A percentile compares a stretch with the other conserved stretches of the same genome.
Conservation (phyloP, 257 asterid species). For the Nemophila menziesii region DNA sequence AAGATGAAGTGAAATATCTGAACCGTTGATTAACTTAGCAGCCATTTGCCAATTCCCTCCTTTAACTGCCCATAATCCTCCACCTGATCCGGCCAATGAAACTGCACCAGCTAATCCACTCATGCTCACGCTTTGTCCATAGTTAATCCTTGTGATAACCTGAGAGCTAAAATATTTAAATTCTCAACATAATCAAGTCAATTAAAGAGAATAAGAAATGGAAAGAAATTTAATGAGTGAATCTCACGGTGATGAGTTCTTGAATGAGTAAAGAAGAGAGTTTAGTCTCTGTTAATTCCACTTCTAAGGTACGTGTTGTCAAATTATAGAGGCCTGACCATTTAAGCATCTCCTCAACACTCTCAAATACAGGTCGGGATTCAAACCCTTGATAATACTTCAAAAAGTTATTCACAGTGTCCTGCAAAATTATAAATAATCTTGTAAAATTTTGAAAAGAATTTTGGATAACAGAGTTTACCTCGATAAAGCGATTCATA, state of each 20-base stretch:
- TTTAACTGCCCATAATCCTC: conserved; percentile 81
- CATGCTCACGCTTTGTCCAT: conserved; percentile 83
- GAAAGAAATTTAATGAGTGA: conserved; percentile 2
- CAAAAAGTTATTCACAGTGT: conserved; percentile 36
- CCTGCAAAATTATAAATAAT: conserved; percentile 20
- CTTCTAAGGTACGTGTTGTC: conserved; percentile 44
- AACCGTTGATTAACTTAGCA: conserved; percentile 58
- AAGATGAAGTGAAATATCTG: conserved; percentile 61
- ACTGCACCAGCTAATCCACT: conserved; percentile 97
- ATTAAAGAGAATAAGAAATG: conserved; percentile 4
- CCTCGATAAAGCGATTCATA: conserved; percentile 68
- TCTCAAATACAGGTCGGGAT: conserved; percentile 67
- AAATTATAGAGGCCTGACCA: conserved; percentile 83
- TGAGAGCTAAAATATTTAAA: conserved; percentile 11
- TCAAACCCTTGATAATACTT: conserved; percentile 59
- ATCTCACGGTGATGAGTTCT: conserved; percentile 80
- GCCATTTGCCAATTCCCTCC: conserved; percentile 99
- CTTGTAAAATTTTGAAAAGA: neutral
- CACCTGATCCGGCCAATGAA: conserved; percentile 88
- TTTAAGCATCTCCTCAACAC: conserved; percentile 78
- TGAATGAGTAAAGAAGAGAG: conserved; percentile 52
- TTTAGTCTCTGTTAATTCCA: conserved; percentile 44
- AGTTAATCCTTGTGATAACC: conserved; percentile 92
- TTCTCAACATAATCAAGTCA: neutral
- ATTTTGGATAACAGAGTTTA: conserved; percentile 9